Percentiles rank a stretch among this genome's conserved stretches.
These are phyloP conservation scores for Floccularia luteovirens DNA, from an alignment of 768 basidiomycete genomes.

Conservation along the genomic window DNA sequence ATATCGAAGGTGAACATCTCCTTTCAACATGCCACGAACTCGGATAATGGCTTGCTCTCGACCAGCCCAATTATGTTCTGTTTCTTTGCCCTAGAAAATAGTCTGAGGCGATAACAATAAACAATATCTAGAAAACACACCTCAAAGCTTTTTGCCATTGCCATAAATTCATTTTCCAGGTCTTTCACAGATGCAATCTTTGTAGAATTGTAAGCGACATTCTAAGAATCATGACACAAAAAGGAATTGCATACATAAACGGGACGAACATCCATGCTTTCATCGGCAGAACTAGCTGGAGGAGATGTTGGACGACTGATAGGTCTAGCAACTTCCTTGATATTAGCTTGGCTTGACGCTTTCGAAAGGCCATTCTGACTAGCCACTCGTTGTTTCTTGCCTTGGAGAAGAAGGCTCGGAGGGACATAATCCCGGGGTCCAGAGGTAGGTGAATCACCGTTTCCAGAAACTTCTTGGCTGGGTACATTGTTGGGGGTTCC, in stretches of 20 bases:
- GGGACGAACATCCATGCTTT: conserved; percentile 43
- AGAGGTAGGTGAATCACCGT: conserved; percentile 32
- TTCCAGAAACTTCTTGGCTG: conserved; percentile 54
- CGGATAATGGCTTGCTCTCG: conserved; percentile 72
- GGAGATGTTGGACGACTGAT: conserved; percentile 50
- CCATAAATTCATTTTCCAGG: conserved; percentile 76
- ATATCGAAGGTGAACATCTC: conserved; percentile 72
- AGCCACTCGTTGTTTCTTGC: conserved; percentile 38
- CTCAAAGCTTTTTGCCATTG: conserved; percentile 77
- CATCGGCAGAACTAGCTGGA: conserved; percentile 28
- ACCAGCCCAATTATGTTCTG: conserved; percentile 90
- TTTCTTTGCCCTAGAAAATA: conserved; percentile 76
- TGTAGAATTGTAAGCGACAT: neutral
- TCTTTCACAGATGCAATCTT: conserved; percentile 84
- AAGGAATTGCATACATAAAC: conserved; percentile 52
- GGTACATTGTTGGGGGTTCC: conserved; percentile 33
- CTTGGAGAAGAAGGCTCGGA: conserved; percentile 62
- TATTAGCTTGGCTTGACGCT: conserved; percentile 39
- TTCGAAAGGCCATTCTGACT: conserved; percentile 32
- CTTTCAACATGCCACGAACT: conserved; percentile 86
- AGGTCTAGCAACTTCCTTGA: conserved; percentile 45
- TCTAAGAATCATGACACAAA: neutral
- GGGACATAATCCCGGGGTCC: conserved; percentile 60
- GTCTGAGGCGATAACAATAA: neutral
- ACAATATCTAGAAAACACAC: conserved; percentile 25